These are phyloP conservation scores for Auxenochlorella pyrenoidosa DNA, from an alignment of 139 green algal genomes.

Conservation along the genomic window DNA sequence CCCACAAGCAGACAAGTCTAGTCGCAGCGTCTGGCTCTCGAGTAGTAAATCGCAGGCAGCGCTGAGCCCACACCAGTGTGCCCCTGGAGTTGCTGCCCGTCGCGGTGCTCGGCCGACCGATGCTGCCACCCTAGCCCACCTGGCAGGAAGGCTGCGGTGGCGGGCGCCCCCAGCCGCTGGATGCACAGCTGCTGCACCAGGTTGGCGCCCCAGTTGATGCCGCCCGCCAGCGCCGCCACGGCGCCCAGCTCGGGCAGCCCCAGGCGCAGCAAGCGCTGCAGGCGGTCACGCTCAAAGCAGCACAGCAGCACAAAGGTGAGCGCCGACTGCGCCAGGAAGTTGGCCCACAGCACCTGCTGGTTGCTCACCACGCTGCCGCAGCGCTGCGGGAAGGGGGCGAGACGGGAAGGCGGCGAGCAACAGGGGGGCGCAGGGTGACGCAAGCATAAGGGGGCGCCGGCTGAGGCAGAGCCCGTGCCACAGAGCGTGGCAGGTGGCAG, in stretches of 20 bases:
- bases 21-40: too few relatives aligned
- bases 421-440: too few relatives aligned
- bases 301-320: neutral
- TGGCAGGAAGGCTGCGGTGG: slow-evolving; percentile 23
- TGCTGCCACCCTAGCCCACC: neutral
- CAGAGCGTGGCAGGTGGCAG: too few relatives aligned
- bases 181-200: slow-evolving; percentile 23
- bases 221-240: neutral
- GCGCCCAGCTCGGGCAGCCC: neutral
- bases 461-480: too few relatives aligned
- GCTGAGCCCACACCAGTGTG: too few relatives aligned
- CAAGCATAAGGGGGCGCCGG: too few relatives aligned
- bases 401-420: neutral
- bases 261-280: neutral
- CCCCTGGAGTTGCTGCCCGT: too few relatives aligned
- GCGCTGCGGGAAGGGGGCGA: neutral
- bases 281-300: neutral
- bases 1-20: too few relatives aligned
- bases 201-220: slow-evolving; percentile 27
- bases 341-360: slow-evolving; percentile 14
- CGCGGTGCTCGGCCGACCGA: too few relatives aligned
- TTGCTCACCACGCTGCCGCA: neutral
- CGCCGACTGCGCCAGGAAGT: neutral
- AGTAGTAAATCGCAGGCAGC: too few relatives aligned
- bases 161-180: neutral